Conservation (phyloP, 108 stramenopile species). For the Nannochloropsis gaditana region DNA sequence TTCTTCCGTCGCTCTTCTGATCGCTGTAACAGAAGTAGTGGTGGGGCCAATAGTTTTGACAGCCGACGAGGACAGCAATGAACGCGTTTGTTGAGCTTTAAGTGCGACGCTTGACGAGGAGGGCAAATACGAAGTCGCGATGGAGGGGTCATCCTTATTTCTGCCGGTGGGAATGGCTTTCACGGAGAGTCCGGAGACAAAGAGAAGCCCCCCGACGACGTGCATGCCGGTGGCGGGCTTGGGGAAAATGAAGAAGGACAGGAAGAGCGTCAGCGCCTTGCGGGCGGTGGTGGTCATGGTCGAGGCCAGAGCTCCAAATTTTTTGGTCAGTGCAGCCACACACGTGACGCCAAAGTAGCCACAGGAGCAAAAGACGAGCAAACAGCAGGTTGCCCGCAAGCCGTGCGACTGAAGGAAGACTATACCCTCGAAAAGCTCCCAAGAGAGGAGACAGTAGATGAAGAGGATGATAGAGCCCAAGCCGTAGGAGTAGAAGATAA, state of each 20-base stretch:
- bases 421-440: slow-evolving; percentile 33
- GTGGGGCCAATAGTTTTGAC: too few species aligned
- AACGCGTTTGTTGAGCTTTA: not conserved
- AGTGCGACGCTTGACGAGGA: not conserved
- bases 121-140: not conserved
- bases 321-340: slow-evolving; percentile 51
- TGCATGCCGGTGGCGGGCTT: slow-evolving; percentile 50
- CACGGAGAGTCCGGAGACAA: slow-evolving; percentile 42
- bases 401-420: slow-evolving; percentile 35
- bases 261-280: slow-evolving; percentile 47
- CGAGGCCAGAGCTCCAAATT: slow-evolving; percentile 48
- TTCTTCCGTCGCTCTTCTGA: too few species aligned
- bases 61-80: not conserved
- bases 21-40: too few species aligned
- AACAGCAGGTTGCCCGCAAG: not conserved
- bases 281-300: slow-evolving; percentile 51
- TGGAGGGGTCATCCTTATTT: not conserved
- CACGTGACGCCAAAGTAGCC: slow-evolving; percentile 51
- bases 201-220: slow-evolving; percentile 39
- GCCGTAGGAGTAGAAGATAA: slow-evolving; percentile 52
- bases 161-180: slow-evolving; percentile 1
- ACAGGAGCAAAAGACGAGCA: slow-evolving; percentile 29
- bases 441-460: slow-evolving; percentile 32
- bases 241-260: slow-evolving; percentile 47
- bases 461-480: slow-evolving; percentile 41